Conservation (phyloP, 805 yeast genomes). For the Geotrichum ghanense region DNA sequence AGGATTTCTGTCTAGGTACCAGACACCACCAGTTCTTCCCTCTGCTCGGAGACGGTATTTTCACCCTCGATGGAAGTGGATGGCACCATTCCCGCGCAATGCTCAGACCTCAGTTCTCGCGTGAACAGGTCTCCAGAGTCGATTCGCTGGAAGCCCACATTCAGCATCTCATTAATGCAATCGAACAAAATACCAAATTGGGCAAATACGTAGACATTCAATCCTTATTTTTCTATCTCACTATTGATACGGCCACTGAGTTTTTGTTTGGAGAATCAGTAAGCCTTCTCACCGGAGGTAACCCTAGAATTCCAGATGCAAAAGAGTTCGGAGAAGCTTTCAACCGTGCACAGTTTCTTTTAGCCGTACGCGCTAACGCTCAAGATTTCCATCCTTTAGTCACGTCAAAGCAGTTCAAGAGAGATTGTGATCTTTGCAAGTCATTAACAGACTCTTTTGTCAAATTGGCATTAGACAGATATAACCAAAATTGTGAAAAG, state of each 20-base stretch:
- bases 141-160: slow-evolving; percentile 19
- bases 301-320: not conserved
- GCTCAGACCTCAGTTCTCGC: slow-evolving; percentile 27
- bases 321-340: slow-evolving; percentile 19
- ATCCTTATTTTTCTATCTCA: slow-evolving; percentile 20
- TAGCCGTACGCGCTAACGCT: slow-evolving; percentile 14
- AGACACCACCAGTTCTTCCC: slow-evolving; percentile 21
- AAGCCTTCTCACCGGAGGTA: slow-evolving; percentile 12
- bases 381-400: slow-evolving; percentile 5
- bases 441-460: slow-evolving; percentile 24
- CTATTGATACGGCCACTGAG: slow-evolving; percentile 27
- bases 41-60: slow-evolving; percentile 27
- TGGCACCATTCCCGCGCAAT: slow-evolving; percentile 29
- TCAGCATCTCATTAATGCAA: slow-evolving; percentile 12
- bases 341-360: slow-evolving; percentile 12
- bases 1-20: slow-evolving; percentile 23
- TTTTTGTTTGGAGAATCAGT: slow-evolving; percentile 25
- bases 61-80: slow-evolving; percentile 25
- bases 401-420: slow-evolving; percentile 19
- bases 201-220: slow-evolving; percentile 20
- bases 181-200: not conserved
- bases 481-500: slow-evolving; percentile 24
- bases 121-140: slow-evolving; percentile 24
- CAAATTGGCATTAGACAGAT: slow-evolving; percentile 10
- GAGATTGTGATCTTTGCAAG: slow-evolving; percentile 18